Conservation (phyloP, 139 green algal genomes). For the Coccomyxa sp. region DNA sequence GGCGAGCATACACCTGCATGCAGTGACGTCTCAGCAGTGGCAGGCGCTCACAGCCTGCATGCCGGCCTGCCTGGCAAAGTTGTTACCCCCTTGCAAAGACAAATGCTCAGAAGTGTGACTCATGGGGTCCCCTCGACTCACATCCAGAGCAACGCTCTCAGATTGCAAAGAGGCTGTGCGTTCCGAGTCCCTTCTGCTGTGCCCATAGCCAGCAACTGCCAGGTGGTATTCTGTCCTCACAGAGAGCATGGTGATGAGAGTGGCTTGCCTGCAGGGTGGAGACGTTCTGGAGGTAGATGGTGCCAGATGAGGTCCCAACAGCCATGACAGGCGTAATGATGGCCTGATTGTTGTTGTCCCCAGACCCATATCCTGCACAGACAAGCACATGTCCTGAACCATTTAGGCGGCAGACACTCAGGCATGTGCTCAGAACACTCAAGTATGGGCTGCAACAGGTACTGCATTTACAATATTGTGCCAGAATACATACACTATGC, state of each 20-base stretch:
- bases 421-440: too few relatives aligned
- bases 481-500: background rate
- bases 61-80: too few relatives aligned
- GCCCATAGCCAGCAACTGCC: too few relatives aligned
- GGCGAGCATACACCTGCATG: slow-evolving; percentile 45
- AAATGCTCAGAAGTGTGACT: background rate
- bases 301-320: slow-evolving; percentile 39
- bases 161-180: background rate
- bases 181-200: too few relatives aligned
- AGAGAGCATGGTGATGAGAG: too few relatives aligned
- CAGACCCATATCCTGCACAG: background rate
- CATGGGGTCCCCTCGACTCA: background rate
- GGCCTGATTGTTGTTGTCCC: background rate
- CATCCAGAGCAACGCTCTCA: too few relatives aligned
- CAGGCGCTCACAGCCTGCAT: background rate
- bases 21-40: background rate
- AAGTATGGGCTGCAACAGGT: background rate
- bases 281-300: slow-evolving; percentile 38
- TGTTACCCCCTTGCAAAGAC: background rate
- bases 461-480: background rate
- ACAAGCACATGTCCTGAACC: too few relatives aligned
- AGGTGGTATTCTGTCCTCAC: too few relatives aligned
- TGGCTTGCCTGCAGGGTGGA: slow-evolving; percentile 22
- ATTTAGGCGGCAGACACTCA: too few relatives aligned
- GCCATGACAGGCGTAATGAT: slow-evolving; percentile 41